Evolutionary conservation across 2,329 filamentous ascomycete genomes (phyloP), one percentile per base, ranked within the genome.

Genomic region (Chaetomiaceae sp.): DNA sequence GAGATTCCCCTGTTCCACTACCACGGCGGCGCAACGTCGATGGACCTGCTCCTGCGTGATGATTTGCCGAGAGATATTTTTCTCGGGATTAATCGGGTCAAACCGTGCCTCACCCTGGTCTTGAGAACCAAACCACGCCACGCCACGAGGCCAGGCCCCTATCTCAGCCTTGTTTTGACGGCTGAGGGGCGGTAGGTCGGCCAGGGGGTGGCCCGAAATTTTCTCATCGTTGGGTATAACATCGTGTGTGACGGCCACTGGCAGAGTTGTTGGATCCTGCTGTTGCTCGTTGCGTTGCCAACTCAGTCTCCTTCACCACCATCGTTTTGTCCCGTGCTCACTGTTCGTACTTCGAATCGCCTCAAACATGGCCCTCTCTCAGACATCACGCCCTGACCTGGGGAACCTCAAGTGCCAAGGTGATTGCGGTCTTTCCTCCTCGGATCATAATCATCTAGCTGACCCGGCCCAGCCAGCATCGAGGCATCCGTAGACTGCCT

Each of bases 401-500:
- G 30, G 22, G 29, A 35, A 24, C 17, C 32, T 35, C 15, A 42
- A 35, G 36, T 41, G 41, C 22, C 48, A 41, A 48, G 49, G 45
- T 50, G 34, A 34, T n/a, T 29, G 15, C 7, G 2, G n/a, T 18
- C 14, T 20, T 19, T 30, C n/a, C 33, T 14, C 12, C 24, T 24
- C 33, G n/a, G n/a, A 1, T 15, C n/a, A 17, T 17, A 12, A 1
- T 15, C n/a, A 17, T 17, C 5, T 15, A 6, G 12, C 37, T 50
- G 19, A 51, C 42, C 38, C 30, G 20, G 1, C 11, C 4, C 50
- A 65, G 62, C 50, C 17, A 59, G 56, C 53, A 58, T 65, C 29
- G 58, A 62, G 20, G 55, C 58, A 9, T 56, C 60, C 14, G 51
- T 62, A 8, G 47, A 52, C 10, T 54, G 53, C 47, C 57, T 65